phyloP scores from a whole-genome alignment of 2,329 filamentous ascomycete genomes.

The Knoxdaviesia capensis region DNA sequence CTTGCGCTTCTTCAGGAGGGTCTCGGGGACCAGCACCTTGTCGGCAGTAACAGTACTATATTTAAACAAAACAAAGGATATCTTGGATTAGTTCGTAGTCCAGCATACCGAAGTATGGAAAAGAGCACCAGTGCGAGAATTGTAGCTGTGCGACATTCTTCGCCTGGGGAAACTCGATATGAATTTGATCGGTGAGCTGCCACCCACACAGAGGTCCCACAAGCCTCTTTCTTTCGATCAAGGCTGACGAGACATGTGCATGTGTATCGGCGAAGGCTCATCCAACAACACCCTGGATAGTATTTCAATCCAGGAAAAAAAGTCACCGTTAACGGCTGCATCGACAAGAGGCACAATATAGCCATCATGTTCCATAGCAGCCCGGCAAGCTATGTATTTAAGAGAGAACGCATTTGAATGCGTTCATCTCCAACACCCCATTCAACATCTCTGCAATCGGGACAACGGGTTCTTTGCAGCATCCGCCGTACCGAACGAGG shows the following conservation, averaged over 20 bases:
- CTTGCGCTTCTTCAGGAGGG: slow-evolving; percentile 99
- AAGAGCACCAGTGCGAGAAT: slow-evolving; percentile 76
- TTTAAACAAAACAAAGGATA: slow-evolving; percentile 25
- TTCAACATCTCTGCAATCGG: slow-evolving; percentile 34
- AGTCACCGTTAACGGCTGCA: neutral
- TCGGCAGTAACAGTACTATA: slow-evolving; percentile 77
- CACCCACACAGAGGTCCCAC: neutral
- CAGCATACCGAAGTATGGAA: slow-evolving; percentile 42
- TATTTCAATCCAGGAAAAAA: too few species aligned
- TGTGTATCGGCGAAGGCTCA: slow-evolving; percentile 26
- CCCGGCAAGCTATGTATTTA: slow-evolving; percentile 50
- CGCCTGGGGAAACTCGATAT: slow-evolving; percentile 71
- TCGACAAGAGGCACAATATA: neutral
- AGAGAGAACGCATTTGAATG: slow-evolving; percentile 38
- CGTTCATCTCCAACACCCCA: slow-evolving; percentile 57
- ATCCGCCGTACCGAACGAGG: slow-evolving; percentile 29
- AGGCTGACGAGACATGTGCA: neutral
- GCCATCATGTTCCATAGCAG: neutral
- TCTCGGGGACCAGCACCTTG: slow-evolving; percentile 96
- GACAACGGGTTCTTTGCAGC: slow-evolving; percentile 18
- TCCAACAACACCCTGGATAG: slow-evolving; percentile 51
- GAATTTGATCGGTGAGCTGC: slow-evolving; percentile 58
- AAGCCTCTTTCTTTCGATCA: neutral
- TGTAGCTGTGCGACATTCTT: slow-evolving; percentile 92
- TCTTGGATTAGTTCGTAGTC: slow-evolving; percentile 59